Base-by-base conservation (phyloP, 371 early-diverging fungal genomes). In the Circinella minor region DNA sequence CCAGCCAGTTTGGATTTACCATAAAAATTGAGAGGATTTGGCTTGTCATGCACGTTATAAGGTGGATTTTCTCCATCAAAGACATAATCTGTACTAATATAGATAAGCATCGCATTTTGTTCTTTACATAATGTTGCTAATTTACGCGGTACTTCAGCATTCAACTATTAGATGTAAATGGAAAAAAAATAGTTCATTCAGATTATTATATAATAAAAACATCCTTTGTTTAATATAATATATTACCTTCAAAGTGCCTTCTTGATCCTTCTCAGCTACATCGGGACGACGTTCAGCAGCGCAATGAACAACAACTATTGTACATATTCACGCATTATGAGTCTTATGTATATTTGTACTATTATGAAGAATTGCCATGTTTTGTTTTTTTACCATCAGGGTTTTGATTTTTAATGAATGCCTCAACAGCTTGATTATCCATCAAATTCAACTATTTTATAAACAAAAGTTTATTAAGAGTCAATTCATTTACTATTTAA, bases 61-160 rank as follows among this genome's bases (percentile, higher is more conserved):
- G 93, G 94, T 36, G 95, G 94, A 1, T 74, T 74, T 5, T 79
- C 90, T 47, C 96, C 96, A 68, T 96, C 96, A 83, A 95, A 96
- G 13, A 96, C 96, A 73, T 95, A 95, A 77, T 96, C 96, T 0
- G 96, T 93, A n/a, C 94, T 94, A 20, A 96, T 89, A 74, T 95
- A 95, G 18, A 94, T 81, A 59, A 95, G 71, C 73, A 86, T 79
- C 36, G 89, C 82, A 8, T 80, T 81, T 9, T 74, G 68, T 11
- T 74, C 65, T 37, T 85, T 81, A 55, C 89, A 83, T 18, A 86
- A 66, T 34, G 65, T 73, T 1, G 91, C 94, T 36, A 95, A 76
- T 13, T 71, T 54, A 15, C 78, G 83, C 5, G 94, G 85, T 11
- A 88, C 86, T 54, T 84, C 77, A 5, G 90, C 92, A 73, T 95